Base-by-base conservation (phyloP, 192 early-diverging fungal species). In the Rhizophagus clarus region DNA sequence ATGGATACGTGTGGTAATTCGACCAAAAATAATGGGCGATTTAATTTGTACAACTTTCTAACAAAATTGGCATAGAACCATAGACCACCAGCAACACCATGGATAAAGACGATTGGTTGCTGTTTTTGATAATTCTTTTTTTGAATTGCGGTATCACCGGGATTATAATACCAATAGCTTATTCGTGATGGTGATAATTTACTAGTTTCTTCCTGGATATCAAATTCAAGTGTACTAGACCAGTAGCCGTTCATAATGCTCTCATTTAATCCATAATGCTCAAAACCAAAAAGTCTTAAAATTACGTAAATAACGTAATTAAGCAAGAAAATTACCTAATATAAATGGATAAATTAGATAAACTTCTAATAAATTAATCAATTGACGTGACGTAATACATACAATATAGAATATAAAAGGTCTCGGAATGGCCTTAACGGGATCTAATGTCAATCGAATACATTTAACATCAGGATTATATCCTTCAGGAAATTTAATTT, bases 21-120 rank as follows among this genome's bases (percentile, higher is more conserved):
- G 17, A 90, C 83, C 45, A 85, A 64, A 68, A 88, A 88, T 1
- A 90, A 68, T 17, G 87, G 88, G 14, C 89, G 81, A 15, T 86
- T 81, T 29, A 89, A 77, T 22, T 82, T 81, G 0, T 72, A 63
- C 40, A 93, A 79, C 15, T 83, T 80, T 32, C 79, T 69, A 26
- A 93, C 63, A 69, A 91, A 88, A 26, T 89, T 82, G 22, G 82
- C 60, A 79, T 94, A 93, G 49, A 83, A 83, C 5, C 85, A 72
- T 9, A 91, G 62, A 15, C 93, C 92, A 22, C 93, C 92, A 14
- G 91, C 92, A 68, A 94, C 88, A 12, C 93, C 93, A 80, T 93
- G 93, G 17, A 93, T 88, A 62, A 92, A 92, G 0, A 93, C 86
- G 34, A 93, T 79, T 2, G 93, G 91, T 20, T 83, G 80, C 31